Evolutionary conservation across 2,329 filamentous ascomycete genomes (phyloP).

Genomic region (Nannizzia gypsea): DNA sequence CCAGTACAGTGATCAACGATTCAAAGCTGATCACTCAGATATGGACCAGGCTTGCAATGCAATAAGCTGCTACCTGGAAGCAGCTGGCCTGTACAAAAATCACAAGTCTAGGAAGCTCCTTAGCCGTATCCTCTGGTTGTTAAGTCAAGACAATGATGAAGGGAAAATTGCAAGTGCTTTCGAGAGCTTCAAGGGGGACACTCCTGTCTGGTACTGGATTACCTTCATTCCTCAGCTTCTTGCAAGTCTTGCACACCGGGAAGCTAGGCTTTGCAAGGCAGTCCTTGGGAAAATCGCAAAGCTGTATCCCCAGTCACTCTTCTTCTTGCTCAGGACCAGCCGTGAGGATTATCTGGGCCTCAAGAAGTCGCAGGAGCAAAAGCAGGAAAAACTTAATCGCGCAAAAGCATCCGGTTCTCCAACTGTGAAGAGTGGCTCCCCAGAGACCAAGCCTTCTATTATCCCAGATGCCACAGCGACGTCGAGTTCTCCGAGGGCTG

Average conservation of each 20-base stretch:
- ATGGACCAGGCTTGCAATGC: constrained; percentile 79
- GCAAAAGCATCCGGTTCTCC: constrained; percentile 46
- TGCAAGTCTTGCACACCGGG: constrained; percentile 79
- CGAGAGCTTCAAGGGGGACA: constrained; percentile 93
- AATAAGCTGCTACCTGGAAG: constrained; percentile 90
- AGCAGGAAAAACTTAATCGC: constrained; percentile 47
- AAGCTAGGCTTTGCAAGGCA: constrained; percentile 72
- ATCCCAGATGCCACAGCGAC: constrained; percentile 32
- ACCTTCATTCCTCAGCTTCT: constrained; percentile 96
- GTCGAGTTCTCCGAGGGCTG: constrained; percentile 16
- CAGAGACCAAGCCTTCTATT: constrained; percentile 17
- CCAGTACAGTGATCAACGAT: constrained; percentile 91
- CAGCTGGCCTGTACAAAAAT: constrained; percentile 91
- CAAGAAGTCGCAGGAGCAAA: constrained; percentile 68
- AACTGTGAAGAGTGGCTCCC: constrained; percentile 22
- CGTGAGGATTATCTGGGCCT: constrained; percentile 87
- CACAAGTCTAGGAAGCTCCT: constrained; percentile 91
- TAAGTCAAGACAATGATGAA: constrained; percentile 83
- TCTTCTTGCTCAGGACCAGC: constrained; percentile 88
- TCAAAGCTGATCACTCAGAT: constrained; percentile 78
- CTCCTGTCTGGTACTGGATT: constrained; percentile 98
- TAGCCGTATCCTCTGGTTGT: constrained; percentile 84
- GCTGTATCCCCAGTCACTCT: constrained; percentile 86
- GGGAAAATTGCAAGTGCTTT: constrained; percentile 76
- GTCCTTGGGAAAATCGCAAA: constrained; percentile 92